A percentile compares a stretch with the other conserved stretches of the same genome.
Conservation (phyloP, 2,329 filamentous ascomycete genomes). For the Exserohilum rostratum region DNA sequence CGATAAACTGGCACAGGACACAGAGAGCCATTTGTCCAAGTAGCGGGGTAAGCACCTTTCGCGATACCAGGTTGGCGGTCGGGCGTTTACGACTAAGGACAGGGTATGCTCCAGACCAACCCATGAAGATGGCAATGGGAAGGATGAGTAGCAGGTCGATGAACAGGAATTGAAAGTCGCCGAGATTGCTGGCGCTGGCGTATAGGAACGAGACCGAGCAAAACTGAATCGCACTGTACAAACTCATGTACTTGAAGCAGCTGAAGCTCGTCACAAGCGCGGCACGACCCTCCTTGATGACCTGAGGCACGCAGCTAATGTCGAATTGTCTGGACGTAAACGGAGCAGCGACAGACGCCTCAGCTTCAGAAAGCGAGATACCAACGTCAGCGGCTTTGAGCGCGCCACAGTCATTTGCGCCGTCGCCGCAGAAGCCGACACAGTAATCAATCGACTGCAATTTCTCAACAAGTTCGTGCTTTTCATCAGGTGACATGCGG, state of each 20-base stretch:
- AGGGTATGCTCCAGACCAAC: constrained; percentile 87
- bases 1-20: constrained; percentile 75
- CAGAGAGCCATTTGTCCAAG: constrained; percentile 87
- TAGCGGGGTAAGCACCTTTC: constrained; percentile 88
- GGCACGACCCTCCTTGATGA: constrained; percentile 91
- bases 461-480: constrained; percentile 96
- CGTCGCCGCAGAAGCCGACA: constrained; percentile 94
- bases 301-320: constrained; percentile 90
- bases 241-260: constrained; percentile 99
- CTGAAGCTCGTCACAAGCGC: constrained; percentile 98
- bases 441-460: constrained; percentile 95
- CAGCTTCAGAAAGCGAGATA: constrained; percentile 94
- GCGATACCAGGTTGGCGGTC: constrained; percentile 87
- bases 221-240: constrained; percentile 99
- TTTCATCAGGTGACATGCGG: constrained; percentile 98
- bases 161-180: constrained; percentile 97
- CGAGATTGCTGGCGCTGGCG: constrained; percentile 88
- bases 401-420: constrained; percentile 96
- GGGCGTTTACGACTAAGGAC: constrained; percentile 82
- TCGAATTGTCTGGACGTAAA: constrained; percentile 97
- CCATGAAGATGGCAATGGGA: constrained; percentile 98
- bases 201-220: constrained; percentile 97
- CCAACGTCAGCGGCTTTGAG: constrained; percentile 97
- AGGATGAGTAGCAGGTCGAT: constrained; percentile 93
- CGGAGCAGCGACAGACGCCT: constrained; percentile 96